Evolutionary conservation across 106 monocot species (phyloP).

Genomic region (Narthecium ossifragum): DNA sequence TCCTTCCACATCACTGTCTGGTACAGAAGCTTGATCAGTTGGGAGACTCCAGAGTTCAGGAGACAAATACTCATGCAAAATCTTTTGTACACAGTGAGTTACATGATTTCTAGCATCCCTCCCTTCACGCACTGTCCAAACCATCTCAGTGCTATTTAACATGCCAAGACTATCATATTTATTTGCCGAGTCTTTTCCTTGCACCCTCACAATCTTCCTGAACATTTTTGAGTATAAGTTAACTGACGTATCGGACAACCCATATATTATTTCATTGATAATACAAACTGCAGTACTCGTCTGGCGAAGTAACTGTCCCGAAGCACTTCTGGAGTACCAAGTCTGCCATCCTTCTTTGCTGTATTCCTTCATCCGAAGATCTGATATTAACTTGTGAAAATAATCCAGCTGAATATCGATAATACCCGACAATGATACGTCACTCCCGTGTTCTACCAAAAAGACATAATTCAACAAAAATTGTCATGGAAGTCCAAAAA

Average conservation of each 20-base stretch:
- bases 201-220: constrained; percentile 7
- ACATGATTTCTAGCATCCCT: constrained; percentile 42
- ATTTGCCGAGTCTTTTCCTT: neutral
- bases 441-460: constrained; percentile 32
- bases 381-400: constrained; percentile 56
- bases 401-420: constrained; percentile 69
- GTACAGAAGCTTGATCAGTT: constrained; percentile 30
- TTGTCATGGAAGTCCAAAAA: neutral
- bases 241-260: constrained; percentile 49
- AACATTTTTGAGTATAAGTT: constrained; percentile 32
- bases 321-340: constrained; percentile 57
- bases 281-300: constrained; percentile 78
- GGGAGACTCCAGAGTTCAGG: constrained; percentile 91
- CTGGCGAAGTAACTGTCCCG: constrained; percentile 58
- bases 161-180: constrained; percentile 6
- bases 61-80: constrained; percentile 81
- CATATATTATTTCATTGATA: constrained; percentile 88
- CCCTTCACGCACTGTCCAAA: constrained; percentile 36
- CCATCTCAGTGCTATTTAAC: neutral
- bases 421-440: constrained; percentile 43
- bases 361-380: constrained; percentile 54
- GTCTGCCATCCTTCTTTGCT: constrained; percentile 54
- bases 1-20: constrained; percentile 16
- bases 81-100: constrained; percentile 65
- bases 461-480: constrained; percentile 11